Evolutionary conservation across 345 rosid genomes (phyloP).

Genomic region (Gossypium sturtianum): DNA sequence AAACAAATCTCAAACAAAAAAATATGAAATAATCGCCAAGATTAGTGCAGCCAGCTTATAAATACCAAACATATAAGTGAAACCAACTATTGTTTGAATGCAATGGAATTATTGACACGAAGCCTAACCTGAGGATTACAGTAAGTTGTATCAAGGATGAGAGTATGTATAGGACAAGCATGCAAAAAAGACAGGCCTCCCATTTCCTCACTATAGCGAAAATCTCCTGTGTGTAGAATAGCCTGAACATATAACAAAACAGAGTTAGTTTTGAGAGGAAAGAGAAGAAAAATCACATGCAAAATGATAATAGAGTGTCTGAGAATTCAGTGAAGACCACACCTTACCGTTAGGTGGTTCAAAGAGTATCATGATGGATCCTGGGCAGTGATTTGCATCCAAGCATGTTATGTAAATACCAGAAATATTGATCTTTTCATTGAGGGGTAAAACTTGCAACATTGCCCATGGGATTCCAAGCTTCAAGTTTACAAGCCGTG

Average conservation of each 20-base stretch:
- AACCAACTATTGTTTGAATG: background rate
- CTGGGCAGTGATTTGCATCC: slow-evolving; percentile 97
- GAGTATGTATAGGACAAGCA: slow-evolving; percentile 49
- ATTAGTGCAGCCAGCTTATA: background rate
- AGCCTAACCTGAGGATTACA: slow-evolving; percentile 76
- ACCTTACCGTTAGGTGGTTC: slow-evolving; percentile 92
- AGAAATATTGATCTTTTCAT: slow-evolving; percentile 57
- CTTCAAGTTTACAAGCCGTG: slow-evolving; percentile 78
- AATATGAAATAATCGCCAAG: background rate
- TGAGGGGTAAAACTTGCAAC: slow-evolving; percentile 60
- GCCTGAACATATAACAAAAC: slow-evolving; percentile 33
- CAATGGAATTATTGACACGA: background rate
- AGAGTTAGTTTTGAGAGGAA: slow-evolving; percentile 9
- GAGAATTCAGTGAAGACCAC: slow-evolving; percentile 26
- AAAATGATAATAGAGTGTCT: slow-evolving; percentile 4
- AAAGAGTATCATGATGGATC: slow-evolving; percentile 78
- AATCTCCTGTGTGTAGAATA: slow-evolving; percentile 91
- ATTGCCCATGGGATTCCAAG: slow-evolving; percentile 87
- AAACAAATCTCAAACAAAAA: background rate
- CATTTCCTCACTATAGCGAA: slow-evolving; percentile 70
- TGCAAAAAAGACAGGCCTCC: slow-evolving; percentile 32
- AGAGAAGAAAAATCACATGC: background rate
- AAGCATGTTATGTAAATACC: slow-evolving; percentile 71
- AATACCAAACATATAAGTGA: background rate
- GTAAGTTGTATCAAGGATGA: slow-evolving; percentile 96